A percentile compares a stretch with the other conserved stretches of the same genome.
phyloP scores from a whole-genome alignment of 2,329 filamentous ascomycete species.

The Monascus ruber region DNA sequence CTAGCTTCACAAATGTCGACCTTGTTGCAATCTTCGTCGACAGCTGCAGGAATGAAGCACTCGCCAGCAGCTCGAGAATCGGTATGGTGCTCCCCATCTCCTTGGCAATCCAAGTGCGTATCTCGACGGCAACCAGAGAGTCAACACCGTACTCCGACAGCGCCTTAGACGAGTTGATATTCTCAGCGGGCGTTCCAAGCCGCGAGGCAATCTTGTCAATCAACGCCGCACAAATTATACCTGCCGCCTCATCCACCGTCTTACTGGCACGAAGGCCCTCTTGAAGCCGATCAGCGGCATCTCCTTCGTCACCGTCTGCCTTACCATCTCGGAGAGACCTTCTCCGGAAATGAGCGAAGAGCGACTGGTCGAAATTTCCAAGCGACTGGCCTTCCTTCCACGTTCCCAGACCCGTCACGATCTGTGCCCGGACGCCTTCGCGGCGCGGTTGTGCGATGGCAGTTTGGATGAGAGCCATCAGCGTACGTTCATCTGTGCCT shows the following conservation, averaged over 20 bases:
- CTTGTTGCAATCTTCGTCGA: conserved; percentile 9
- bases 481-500: conserved; percentile 8
- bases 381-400: conserved; percentile 12
- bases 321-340: neutral
- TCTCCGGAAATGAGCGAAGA: conserved; percentile 14
- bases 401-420: conserved; percentile 14
- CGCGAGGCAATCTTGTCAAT: conserved; percentile 10
- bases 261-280: conserved; percentile 3
- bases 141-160: conserved; percentile 30
- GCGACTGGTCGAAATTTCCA: conserved; percentile 11
- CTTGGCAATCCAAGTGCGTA: conserved; percentile 32
- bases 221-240: conserved; percentile 7
- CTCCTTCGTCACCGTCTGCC: neutral
- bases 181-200: conserved; percentile 10
- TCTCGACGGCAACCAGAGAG: conserved; percentile 35
- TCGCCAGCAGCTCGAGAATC: conserved; percentile 18
- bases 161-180: conserved; percentile 11
- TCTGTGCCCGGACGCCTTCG: conserved; percentile 2
- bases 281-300: conserved; percentile 3
- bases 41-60: conserved; percentile 12
- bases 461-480: conserved; percentile 10
- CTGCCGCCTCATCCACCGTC: conserved; percentile 9
- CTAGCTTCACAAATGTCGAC: neutral
- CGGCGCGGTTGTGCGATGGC: conserved; percentile 5
- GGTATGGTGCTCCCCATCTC: conserved; percentile 19